A percentile compares a stretch with the other conserved stretches of the same genome.
These are phyloP conservation scores for Pichia thaimueangensis DNA, from an alignment of 805 yeast species.

Conservation along the genomic window DNA sequence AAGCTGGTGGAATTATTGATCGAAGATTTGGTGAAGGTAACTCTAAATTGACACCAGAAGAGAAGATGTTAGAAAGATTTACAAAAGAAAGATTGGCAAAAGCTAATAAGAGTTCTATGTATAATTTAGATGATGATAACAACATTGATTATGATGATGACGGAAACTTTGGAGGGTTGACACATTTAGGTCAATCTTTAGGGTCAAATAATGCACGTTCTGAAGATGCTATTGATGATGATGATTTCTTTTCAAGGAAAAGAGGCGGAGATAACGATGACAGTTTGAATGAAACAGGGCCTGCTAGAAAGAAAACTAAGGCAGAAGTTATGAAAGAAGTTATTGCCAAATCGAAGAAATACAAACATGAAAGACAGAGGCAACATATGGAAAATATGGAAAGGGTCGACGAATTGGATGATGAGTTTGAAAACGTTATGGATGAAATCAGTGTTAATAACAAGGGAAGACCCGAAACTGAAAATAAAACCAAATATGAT, in stretches of 20 bases:
- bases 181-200: constrained; percentile 74
- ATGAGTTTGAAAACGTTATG: constrained; percentile 66
- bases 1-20: constrained; percentile 74
- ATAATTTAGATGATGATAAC: constrained; percentile 68
- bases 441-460: constrained; percentile 27
- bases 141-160: constrained; percentile 44
- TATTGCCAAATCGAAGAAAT: constrained; percentile 73
- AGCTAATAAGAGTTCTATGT: constrained; percentile 52
- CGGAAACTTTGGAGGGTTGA: constrained; percentile 50
- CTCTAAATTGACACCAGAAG: constrained; percentile 67
- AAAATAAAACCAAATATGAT: constrained; percentile 35
- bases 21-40: constrained; percentile 90
- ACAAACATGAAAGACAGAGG: constrained; percentile 69
- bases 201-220: constrained; percentile 27
- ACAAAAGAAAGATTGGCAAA: constrained; percentile 75
- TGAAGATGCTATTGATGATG: constrained; percentile 31
- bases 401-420: constrained; percentile 62
- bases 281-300: constrained; percentile 33
- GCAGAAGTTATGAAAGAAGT: constrained; percentile 83
- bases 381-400: constrained; percentile 54
- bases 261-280: constrained; percentile 18
- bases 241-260: constrained; percentile 31
- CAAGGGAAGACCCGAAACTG: constrained; percentile 23
- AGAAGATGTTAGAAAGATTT: constrained; percentile 91
- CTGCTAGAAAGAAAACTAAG: constrained; percentile 64